These are phyloP conservation scores for Aegilops tauschii DNA, from an alignment of 176 grass and related monocot genomes.

Conservation along the genomic window DNA sequence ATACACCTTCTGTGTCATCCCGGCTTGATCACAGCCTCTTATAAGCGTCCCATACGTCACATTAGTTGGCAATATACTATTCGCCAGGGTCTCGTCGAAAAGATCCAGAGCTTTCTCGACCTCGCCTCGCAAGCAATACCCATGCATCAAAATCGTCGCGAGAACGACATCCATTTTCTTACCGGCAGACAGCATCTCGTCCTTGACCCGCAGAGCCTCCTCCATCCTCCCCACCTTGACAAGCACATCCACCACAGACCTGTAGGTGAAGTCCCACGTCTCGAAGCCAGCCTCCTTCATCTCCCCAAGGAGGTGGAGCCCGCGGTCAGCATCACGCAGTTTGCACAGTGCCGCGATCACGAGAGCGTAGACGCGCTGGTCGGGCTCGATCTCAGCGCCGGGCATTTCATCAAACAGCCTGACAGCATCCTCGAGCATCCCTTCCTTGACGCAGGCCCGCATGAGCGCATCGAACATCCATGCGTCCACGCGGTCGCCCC, in stretches of 20 bases:
- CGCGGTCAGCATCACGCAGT: conserved; percentile 34
- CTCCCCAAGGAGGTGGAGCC: conserved; percentile 35
- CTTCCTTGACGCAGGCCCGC: conserved; percentile 46
- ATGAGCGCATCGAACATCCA: conserved; percentile 55
- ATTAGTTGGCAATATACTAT: conserved; percentile 48
- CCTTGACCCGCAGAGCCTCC: conserved; percentile 60
- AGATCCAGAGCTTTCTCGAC: conserved; percentile 58
- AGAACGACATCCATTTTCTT: conserved; percentile 48
- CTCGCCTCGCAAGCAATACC: conserved; percentile 54
- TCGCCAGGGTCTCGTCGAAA: conserved; percentile 33
- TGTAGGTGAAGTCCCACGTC: conserved; percentile 38
- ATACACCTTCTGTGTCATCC: conserved; percentile 51
- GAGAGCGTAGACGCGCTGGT: conserved; percentile 34
- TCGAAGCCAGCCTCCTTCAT: conserved; percentile 48
- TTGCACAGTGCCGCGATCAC: conserved; percentile 43
- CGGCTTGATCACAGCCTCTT: conserved; percentile 54
- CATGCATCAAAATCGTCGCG: conserved; percentile 60
- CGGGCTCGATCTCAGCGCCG: conserved; percentile 22
- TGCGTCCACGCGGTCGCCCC: conserved; percentile 38
- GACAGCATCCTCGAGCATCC: conserved; percentile 40
- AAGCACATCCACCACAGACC: conserved; percentile 43
- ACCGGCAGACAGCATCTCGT: conserved; percentile 48
- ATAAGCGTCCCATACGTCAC: conserved; percentile 60
- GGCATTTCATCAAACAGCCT: conserved; percentile 75
- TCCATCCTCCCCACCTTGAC: conserved; percentile 58